Base-by-base conservation (phyloP, 1,284 basidiomycete genomes). In the Schizophyllum amplum region DNA sequence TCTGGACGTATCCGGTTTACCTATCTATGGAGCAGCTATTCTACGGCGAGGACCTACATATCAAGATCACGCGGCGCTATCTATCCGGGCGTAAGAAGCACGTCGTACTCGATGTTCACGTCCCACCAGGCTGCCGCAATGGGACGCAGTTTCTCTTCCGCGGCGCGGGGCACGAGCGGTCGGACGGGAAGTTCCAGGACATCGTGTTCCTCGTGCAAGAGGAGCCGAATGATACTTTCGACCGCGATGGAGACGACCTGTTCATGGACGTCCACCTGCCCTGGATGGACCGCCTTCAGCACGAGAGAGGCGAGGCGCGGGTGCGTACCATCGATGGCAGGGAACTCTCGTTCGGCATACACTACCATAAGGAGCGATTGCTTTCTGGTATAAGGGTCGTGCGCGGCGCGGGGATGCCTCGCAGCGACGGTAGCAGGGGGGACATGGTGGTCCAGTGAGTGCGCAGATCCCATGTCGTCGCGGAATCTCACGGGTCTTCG, bases 21-120 rank as follows among this genome's bases (percentile, higher is more conserved):
- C 77, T 97, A 24, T 83, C 94, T 0, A 79, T 99, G 4, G 86
- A 94, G 65, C 96, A 99, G 54, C 81, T 99, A n/a, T 96, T 92
- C 74, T 79, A 77, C 52, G 97, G 97, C 26, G 78, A 87, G 1
- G 88, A 86, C 24, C 99, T 98, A 72, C 90, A 86, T 63, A 82
- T 99, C 59, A 96, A 94, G 71, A 84, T 99, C 59, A 86, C 87
- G 3, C 84, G 94, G 55, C 82, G 83, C 63, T 72, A 88, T 55
- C 71, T 86, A 24, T 78, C 80, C 57, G 94, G 95, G 1, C 72
- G 75, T 13, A 86, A 83, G 15, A 93, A 97, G 70, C 92, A 96
- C 63, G 97, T 94, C 72, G 86, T 95, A 5, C 82, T 97, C 59
- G 92, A 94, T 67, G 89, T 96, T 62, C 79, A 83, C n/a, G 83